Base-by-base conservation (phyloP, 192 early-diverging fungal species). In the Coemansia sp. region DNA sequence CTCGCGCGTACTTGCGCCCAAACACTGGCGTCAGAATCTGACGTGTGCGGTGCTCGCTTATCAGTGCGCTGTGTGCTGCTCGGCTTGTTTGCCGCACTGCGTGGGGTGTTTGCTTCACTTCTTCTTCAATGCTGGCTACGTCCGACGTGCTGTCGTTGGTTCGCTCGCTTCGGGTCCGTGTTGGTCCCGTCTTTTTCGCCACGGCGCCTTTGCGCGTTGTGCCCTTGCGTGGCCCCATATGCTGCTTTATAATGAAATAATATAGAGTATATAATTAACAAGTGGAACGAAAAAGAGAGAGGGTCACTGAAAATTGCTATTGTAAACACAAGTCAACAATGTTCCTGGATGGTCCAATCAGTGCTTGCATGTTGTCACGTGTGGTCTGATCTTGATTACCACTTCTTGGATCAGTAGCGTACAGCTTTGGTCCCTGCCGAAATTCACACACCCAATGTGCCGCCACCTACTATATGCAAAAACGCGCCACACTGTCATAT, bases 1-100 rank as follows among this genome's bases (percentile, higher is more conserved):
- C 66, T 17, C 70, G 65, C 19, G 75, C 58, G 56, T 72, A 78
- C 57, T 72, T 72, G 56, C 75, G 75, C 27, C 75, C 75, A 43
- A 45, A 62, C 32, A 78, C 5, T 2, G 75, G 75, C 21, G 75
- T 78, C 21, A 72, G 60, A 21, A 78, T 60, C 15, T 60, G 64
- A 0, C 73, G 67, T 15, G 59, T 48, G 29, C 29, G 15, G 17
- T 43, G 10, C 41, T 43, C 41, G 41, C 41, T 43, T 14, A 43
- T 43, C 41, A n/a, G 8, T 3, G 15, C 15, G 8, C 8, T 1
- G 11, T 43, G 41, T n/a, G 41, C 6, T 9, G 37, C 41, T 43
- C 41, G 1, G 41, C 0, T 43, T 0, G 41, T 5, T n/a, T 43
- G 41, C 41, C 41, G 41, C 41, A 43, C 41, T 2, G 41, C 53